phyloP scores from a whole-genome alignment of 768 basidiomycete genomes.

The Mycena crocata region DNA sequence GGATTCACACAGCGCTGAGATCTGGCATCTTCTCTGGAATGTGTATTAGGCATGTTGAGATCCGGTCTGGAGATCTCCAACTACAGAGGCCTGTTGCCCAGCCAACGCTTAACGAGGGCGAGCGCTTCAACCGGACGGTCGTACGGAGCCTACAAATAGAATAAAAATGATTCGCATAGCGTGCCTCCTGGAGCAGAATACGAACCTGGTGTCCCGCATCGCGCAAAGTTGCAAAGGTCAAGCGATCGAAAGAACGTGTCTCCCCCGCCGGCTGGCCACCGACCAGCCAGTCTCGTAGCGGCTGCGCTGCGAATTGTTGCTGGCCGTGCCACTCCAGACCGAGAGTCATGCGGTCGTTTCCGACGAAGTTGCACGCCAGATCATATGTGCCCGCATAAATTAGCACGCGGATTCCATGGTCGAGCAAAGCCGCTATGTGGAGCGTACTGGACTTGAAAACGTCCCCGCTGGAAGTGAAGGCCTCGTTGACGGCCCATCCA shows the following conservation, averaged over 20 bases:
- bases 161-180: too few species aligned
- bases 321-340: slow-evolving; percentile 68
- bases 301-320: slow-evolving; percentile 52
- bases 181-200: background rate
- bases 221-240: slow-evolving; percentile 37
- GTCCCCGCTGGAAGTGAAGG: slow-evolving; percentile 56
- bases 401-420: slow-evolving; percentile 62
- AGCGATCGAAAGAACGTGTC: slow-evolving; percentile 27
- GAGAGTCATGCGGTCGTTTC: slow-evolving; percentile 65
- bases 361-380: slow-evolving; percentile 66
- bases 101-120: slow-evolving; percentile 56
- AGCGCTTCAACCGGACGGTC: slow-evolving; percentile 63
- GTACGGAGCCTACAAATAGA: slow-evolving; percentile 56
- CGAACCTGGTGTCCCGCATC: slow-evolving; percentile 49
- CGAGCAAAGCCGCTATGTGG: slow-evolving; percentile 65
- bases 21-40: too few species aligned
- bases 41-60: too few species aligned
- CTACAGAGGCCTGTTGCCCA: slow-evolving; percentile 40
- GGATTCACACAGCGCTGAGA: too few species aligned
- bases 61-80: too few species aligned
- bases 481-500: slow-evolving; percentile 48
- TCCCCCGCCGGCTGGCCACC: slow-evolving; percentile 53
- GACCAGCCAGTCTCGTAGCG: slow-evolving; percentile 62
- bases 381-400: slow-evolving; percentile 65
- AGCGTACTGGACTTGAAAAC: slow-evolving; percentile 38